phyloP scores from a whole-genome alignment of 352 stramenopile genomes.

The Globisporangium irregulare region DNA sequence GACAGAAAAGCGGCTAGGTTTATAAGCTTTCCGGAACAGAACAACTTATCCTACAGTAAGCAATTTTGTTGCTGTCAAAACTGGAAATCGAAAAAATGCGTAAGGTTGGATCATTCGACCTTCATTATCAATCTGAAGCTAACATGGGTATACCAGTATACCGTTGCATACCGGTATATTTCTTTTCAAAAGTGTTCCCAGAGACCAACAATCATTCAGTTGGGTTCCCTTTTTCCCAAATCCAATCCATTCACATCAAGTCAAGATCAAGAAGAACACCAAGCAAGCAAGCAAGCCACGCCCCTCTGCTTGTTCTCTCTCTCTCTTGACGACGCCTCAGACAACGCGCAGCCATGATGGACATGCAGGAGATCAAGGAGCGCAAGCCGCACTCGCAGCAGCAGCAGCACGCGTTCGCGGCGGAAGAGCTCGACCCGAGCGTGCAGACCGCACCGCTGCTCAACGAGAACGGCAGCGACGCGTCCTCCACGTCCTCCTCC shows the following conservation, averaged over 20 bases:
- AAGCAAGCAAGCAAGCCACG: not conserved
- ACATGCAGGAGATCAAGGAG: conserved; percentile 59
- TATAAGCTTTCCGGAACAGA: too few species aligned
- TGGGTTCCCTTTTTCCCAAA: not conserved
- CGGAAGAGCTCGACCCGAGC: conserved; percentile 41
- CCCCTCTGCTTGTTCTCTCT: too few species aligned
- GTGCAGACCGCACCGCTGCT: conserved; percentile 27
- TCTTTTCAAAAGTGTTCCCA: too few species aligned
- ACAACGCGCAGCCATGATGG: conserved; percentile 29
- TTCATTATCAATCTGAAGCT: too few species aligned
- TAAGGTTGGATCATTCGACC: too few species aligned
- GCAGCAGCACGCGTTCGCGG: not conserved
- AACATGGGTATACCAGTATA: too few species aligned
- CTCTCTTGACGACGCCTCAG: not conserved
- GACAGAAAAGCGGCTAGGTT: too few species aligned
- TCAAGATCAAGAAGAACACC: not conserved
- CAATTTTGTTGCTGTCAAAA: too few species aligned
- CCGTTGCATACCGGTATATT: too few species aligned
- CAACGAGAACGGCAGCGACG: conserved; percentile 5
- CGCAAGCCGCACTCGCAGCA: conserved; percentile 25
- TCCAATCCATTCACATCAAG: not conserved
- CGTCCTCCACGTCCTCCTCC: not conserved
- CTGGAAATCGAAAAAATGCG: too few species aligned
- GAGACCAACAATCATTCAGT: too few species aligned
- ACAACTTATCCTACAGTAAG: too few species aligned